These are phyloP conservation scores for Apium graveolens DNA, from an alignment of 129 eudicot genomes.

Conservation along the genomic window DNA sequence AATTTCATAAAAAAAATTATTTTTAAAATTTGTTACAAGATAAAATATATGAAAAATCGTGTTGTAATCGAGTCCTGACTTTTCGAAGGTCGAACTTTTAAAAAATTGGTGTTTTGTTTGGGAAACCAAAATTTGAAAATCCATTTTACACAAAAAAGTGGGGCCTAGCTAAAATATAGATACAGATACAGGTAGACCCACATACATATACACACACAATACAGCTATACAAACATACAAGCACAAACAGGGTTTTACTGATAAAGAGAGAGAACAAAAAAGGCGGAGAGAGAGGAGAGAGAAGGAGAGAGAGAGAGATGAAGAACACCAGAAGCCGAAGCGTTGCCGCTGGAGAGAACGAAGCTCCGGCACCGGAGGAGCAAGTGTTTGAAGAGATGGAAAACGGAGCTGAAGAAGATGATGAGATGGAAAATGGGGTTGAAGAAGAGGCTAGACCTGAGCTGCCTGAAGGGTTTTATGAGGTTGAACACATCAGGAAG, in stretches of 20 bases:
- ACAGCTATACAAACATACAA: neutral
- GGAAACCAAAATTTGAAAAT: constrained; percentile 6
- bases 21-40: too few species aligned
- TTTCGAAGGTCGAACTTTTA: neutral
- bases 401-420: neutral
- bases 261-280: neutral
- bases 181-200: neutral
- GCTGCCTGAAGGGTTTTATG: constrained; percentile 74
- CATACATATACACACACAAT: neutral
- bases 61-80: too few species aligned
- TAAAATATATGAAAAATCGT: too few species aligned
- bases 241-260: neutral
- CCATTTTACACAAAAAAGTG: neutral
- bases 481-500: constrained; percentile 61
- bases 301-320: neutral
- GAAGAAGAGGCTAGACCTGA: constrained; percentile 31
- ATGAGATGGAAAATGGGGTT: constrained; percentile 11
- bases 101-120: neutral
- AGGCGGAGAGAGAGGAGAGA: neutral
- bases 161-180: neutral
- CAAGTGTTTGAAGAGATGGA: neutral
- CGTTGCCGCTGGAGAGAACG: neutral
- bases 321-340: neutral
- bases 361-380: neutral
- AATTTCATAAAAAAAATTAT: too few species aligned